These are phyloP conservation scores for Sarcodon sp. DNA, from an alignment of 768 basidiomycete genomes.

Conservation along the genomic window DNA sequence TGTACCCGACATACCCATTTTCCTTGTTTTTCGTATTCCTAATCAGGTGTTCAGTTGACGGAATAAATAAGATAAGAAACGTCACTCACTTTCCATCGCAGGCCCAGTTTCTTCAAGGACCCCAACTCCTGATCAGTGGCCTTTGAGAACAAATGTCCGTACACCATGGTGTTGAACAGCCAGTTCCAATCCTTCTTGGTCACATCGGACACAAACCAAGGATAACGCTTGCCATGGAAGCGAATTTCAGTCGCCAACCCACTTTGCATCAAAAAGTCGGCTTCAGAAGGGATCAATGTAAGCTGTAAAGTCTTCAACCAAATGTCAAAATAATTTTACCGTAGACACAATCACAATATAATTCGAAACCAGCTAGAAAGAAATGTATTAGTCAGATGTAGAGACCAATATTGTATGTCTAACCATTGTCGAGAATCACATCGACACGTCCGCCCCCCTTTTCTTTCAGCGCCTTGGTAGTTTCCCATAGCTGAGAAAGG, in stretches of 20 bases:
- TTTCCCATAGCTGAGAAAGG: conserved; percentile 56
- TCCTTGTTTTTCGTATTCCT: conserved; percentile 88
- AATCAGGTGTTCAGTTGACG: conserved; percentile 1
- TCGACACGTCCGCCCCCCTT: conserved; percentile 65
- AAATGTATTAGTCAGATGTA: conserved; percentile 33
- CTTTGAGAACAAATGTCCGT: conserved; percentile 85
- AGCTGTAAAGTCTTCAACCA: not conserved
- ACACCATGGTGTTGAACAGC: conserved; percentile 79
- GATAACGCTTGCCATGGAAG: conserved; percentile 93
- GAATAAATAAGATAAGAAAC: not conserved
- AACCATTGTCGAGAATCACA: not conserved
- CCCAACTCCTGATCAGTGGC: conserved; percentile 71
- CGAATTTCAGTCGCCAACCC: conserved; percentile 75
- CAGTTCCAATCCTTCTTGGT: conserved; percentile 93
- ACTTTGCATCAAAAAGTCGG: conserved; percentile 88
- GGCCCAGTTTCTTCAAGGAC: conserved; percentile 65
- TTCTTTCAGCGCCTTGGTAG: conserved; percentile 54
- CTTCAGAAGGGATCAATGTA: conserved; percentile 20
- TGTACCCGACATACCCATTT: conserved; percentile 47
- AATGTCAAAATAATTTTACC: conserved; percentile 27
- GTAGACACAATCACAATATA: conserved; percentile 82
- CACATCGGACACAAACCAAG: conserved; percentile 93
- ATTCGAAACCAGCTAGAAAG: conserved; percentile 56
- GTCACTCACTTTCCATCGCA: conserved; percentile 71
- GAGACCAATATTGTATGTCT: conserved; percentile 47